Percentiles rank a stretch among this genome's conserved stretches.
Evolutionary conservation across 2,329 filamentous ascomycete species (phyloP).

Genomic region (Colletotrichum australisinense): DNA sequence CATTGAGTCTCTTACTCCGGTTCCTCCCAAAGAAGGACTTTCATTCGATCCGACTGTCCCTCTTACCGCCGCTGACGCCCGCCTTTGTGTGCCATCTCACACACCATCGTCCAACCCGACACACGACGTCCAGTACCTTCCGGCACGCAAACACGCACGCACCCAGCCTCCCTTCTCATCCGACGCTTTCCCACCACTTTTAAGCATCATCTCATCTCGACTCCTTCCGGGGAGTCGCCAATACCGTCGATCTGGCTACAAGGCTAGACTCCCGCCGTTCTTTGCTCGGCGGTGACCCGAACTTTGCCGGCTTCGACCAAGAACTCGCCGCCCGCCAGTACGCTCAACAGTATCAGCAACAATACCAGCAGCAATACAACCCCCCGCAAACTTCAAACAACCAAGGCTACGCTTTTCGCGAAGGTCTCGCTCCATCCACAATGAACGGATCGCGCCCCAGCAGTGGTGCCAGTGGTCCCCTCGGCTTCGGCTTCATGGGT

Average conservation of each 20-base stretch:
- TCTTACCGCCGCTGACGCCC: constrained; percentile 17
- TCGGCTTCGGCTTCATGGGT: constrained; percentile 77
- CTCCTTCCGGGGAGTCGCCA: constrained; percentile 43
- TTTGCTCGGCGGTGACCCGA: constrained; percentile 51
- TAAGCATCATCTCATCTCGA: constrained; percentile 37
- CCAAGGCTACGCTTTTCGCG: constrained; percentile 46
- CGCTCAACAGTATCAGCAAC: constrained; percentile 39
- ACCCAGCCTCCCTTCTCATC: constrained; percentile 8
- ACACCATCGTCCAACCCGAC: neutral
- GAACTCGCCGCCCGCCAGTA: constrained; percentile 41
- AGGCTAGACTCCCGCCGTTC: constrained; percentile 54
- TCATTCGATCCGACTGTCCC: constrained; percentile 1
- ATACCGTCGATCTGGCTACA: constrained; percentile 47
- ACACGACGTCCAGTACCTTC: neutral
- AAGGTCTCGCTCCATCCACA: constrained; percentile 48
- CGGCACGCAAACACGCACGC: neutral
- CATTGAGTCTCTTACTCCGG: too few relatives aligned
- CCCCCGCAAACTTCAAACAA: constrained; percentile 40
- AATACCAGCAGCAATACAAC: constrained; percentile 36
- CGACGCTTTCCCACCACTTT: constrained; percentile 15
- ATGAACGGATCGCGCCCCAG: constrained; percentile 39
- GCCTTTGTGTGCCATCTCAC: neutral
- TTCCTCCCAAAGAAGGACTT: constrained; percentile 13
- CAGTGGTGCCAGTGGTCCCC: constrained; percentile 34
- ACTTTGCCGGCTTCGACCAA: constrained; percentile 42